Conservation (phyloP, 2,329 filamentous ascomycete genomes). For the Fusarium pseudograminearum region DNA sequence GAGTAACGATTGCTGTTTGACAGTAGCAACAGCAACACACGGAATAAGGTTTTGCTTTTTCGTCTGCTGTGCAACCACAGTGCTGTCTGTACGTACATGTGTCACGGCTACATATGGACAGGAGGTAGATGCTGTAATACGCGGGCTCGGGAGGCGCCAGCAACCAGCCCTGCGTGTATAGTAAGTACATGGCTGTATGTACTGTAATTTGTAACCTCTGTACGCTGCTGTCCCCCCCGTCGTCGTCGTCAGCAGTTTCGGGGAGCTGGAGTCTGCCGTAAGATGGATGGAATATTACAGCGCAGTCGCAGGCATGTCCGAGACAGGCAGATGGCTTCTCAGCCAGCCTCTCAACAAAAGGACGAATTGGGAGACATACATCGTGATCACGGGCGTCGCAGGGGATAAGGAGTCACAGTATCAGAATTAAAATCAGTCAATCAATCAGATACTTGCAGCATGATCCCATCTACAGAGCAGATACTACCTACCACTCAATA, state of each 20-base stretch:
- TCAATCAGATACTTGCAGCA: slow-evolving; percentile 12
- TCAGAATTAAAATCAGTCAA: slow-evolving; percentile 9
- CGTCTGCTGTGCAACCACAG: background rate
- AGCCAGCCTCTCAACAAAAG: slow-evolving; percentile 20
- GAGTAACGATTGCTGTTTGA: slow-evolving; percentile 28
- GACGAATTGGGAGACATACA: slow-evolving; percentile 9
- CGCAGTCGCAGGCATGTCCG: slow-evolving; percentile 29
- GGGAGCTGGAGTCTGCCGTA: slow-evolving; percentile 17
- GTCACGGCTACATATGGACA: background rate
- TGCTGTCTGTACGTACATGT: background rate
- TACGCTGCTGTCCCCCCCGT: slow-evolving; percentile 28
- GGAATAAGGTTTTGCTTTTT: slow-evolving; percentile 24
- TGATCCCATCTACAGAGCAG: background rate
- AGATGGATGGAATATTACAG: slow-evolving; percentile 17
- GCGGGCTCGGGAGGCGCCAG: background rate
- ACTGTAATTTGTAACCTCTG: slow-evolving; percentile 3
- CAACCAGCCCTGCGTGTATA: background rate
- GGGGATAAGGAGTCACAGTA: slow-evolving; percentile 1
- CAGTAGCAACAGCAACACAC: slow-evolving; percentile 14
- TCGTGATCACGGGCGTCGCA: slow-evolving; percentile 21
- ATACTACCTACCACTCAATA: background rate
- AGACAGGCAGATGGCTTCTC: slow-evolving; percentile 41
- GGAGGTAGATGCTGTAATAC: slow-evolving; percentile 9
- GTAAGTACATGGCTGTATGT: background rate
- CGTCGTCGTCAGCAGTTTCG: slow-evolving; percentile 33